These are phyloP conservation scores for Aspergillus tamarii DNA, from an alignment of 2,329 filamentous ascomycete species.

Conservation along the genomic window DNA sequence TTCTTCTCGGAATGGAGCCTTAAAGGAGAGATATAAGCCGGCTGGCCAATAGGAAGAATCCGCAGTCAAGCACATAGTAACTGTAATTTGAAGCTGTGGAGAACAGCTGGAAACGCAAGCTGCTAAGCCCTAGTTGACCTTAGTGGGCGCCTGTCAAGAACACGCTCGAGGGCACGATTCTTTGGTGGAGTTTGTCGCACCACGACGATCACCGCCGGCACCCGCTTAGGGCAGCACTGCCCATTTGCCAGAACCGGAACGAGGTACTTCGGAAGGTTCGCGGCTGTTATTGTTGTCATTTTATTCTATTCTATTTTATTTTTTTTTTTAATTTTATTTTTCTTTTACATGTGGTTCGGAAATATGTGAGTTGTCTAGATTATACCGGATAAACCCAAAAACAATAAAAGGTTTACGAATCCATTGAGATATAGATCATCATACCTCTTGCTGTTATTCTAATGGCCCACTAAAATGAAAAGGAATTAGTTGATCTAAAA, in stretches of 20 bases:
- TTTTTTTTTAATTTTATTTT: background rate
- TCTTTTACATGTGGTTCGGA: background rate
- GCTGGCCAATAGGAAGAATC: background rate
- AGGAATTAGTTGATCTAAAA: background rate
- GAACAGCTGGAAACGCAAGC: background rate
- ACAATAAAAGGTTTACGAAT: background rate
- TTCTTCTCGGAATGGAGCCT: background rate
- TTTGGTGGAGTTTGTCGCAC: background rate
- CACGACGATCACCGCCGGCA: constrained; percentile 2
- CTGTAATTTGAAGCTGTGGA: background rate
- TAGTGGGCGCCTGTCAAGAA: constrained; percentile 2
- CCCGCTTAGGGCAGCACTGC: constrained; percentile 1
- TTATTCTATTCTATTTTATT: no score
- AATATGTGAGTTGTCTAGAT: background rate
- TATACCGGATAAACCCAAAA: background rate
- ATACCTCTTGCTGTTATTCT: background rate
- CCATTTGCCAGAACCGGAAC: background rate
- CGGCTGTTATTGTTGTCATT: background rate
- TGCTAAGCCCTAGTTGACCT: background rate
- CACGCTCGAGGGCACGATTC: background rate
- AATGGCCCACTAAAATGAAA: background rate
- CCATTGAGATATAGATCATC: background rate
- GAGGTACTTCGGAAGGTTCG: background rate
- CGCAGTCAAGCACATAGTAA: background rate
- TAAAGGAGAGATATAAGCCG: background rate